Evolutionary conservation across 208 protist genomes (phyloP), one percentile per base, ranked within the genome.

Genomic region (Leishmania mexicana): DNA sequence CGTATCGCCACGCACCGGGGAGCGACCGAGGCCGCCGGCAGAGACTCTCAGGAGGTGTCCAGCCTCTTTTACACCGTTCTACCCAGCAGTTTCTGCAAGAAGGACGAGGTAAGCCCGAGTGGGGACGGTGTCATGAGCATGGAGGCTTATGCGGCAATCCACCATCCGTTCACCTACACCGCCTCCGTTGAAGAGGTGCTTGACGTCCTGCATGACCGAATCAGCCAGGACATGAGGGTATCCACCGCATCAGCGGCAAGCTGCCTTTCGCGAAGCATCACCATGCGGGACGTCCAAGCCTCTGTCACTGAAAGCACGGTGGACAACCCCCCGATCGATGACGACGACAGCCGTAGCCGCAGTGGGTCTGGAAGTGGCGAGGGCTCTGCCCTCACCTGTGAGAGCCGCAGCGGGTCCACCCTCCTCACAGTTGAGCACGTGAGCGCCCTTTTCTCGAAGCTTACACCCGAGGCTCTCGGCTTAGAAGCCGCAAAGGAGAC

Each of bases 401-500:
- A 21, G 10, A 65, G 57, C 51, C 0, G 31, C 28, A 68, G 38
- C 3, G 35, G 31, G 3, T 28, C 57, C 35, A 51, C 75, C 24
- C 2, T 49, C 57, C 76, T 93, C 28, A 89, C 89, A 31, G 78
- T 83, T 0, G 85, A 90, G 67, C 75, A 85, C 57, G 76, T 93
- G 6, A 81, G 89, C 4, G 73, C 85, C 40, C 72, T 93, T 24
- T 80, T 93, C 31, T 88, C 83, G 40, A 79, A 87, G 60, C 78
- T 93, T 17, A 89, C 87, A 4, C 89, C 89, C 2, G 89, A 93
- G 64, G 89, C 89, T 1, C 78, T 93, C 28, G 87, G 86, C 47
- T 80, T 86, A 8, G 64, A 67, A 28, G 28, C 78, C 1, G 38
- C 28, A 2, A 80, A 86, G 42, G 51, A 35, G 10, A 38, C 77